Conservation (phyloP, 2,329 filamentous ascomycete genomes). For the Claviceps lovelessii region DNA sequence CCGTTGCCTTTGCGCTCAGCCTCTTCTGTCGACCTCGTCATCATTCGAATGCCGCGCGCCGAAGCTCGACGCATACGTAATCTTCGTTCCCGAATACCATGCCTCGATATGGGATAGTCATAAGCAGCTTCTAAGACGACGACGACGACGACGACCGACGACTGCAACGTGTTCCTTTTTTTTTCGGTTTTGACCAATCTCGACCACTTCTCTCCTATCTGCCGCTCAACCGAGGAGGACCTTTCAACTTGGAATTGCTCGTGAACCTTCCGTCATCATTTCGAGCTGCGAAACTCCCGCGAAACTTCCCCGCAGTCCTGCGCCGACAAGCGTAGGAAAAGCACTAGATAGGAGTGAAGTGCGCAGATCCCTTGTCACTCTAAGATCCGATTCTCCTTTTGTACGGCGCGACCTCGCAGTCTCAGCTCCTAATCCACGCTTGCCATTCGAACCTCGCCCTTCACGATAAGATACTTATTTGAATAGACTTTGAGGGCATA, state of each 20-base stretch:
- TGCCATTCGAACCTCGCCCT: neutral
- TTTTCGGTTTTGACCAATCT: neutral
- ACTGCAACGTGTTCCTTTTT: neutral
- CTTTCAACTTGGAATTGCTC: neutral
- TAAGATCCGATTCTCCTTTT: neutral
- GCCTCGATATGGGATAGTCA: conserved; percentile 1
- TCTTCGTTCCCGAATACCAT: neutral
- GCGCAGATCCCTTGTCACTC: neutral
- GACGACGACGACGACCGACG: neutral
- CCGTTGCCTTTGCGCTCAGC: neutral
- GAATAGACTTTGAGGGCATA: neutral
- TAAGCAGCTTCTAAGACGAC: neutral
- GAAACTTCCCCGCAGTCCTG: neutral
- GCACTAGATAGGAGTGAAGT: neutral
- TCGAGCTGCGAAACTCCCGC: neutral
- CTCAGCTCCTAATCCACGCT: neutral
- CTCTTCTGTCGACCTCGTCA: neutral
- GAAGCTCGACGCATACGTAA: neutral
- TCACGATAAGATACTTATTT: neutral
- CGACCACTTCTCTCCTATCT: neutral
- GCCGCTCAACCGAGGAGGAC: neutral
- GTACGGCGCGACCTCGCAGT: neutral
- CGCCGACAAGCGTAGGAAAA: neutral
- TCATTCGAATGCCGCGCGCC: neutral
- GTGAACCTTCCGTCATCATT: neutral